Evolutionary conservation across 2,329 filamentous ascomycete genomes (phyloP).

Genomic region (Lasiodiplodia theobromae): DNA sequence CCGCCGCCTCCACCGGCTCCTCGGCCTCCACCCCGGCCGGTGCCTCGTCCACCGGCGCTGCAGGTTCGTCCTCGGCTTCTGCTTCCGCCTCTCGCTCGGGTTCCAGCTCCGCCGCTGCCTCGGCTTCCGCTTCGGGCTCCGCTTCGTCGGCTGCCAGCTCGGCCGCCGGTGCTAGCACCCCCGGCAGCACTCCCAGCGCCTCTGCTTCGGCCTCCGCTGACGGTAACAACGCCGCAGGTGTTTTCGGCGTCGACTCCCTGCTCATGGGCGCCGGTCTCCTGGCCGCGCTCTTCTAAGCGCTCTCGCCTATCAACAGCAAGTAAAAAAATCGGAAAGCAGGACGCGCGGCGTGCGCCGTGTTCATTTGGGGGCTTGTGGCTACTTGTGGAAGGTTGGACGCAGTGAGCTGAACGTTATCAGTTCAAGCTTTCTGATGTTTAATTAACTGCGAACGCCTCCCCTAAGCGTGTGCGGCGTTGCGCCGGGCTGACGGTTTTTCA

Average conservation of each 20-base stretch:
- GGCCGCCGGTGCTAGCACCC: not conserved
- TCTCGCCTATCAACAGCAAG: not conserved
- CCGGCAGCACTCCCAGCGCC: not conserved
- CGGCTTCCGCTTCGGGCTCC: not conserved
- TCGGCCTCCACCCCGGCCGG: not conserved
- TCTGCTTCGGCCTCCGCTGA: slow-evolving; percentile 1
- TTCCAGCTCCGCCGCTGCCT: not conserved
- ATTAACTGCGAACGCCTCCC: too few species aligned
- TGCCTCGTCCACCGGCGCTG: not conserved
- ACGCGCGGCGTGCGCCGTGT: not conserved
- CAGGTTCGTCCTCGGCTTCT: not conserved
- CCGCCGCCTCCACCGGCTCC: not conserved
- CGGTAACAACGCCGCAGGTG: not conserved
- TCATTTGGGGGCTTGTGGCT: too few species aligned
- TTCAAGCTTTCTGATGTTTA: not conserved
- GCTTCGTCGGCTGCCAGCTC: not conserved
- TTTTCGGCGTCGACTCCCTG: slow-evolving; percentile 12
- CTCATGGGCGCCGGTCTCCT: slow-evolving; percentile 19
- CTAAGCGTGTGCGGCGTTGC: too few species aligned
- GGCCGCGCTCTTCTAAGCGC: slow-evolving; percentile 21
- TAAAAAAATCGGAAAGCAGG: not conserved
- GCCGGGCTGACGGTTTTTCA: too few species aligned
- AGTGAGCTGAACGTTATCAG: not conserved
- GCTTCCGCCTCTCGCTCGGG: not conserved
- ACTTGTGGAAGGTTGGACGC: too few species aligned